These are phyloP conservation scores for Leccinum boreale DNA, from an alignment of 768 basidiomycete species.

Conservation along the genomic window DNA sequence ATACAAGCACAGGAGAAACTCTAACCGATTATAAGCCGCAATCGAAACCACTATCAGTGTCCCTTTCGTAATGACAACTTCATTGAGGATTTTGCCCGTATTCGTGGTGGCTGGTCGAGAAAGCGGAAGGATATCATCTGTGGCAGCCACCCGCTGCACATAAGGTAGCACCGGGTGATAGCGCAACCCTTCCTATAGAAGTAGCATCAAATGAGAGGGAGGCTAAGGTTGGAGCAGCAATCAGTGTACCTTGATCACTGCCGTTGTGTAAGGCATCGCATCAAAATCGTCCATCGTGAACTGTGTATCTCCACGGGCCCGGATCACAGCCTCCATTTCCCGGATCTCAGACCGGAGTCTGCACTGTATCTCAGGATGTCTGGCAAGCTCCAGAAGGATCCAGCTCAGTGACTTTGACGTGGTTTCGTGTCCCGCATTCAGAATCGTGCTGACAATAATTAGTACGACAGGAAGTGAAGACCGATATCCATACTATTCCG, in stretches of 20 bases:
- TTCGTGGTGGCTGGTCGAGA: slow-evolving; percentile 46
- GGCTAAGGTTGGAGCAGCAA: slow-evolving; percentile 8
- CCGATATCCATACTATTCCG: background rate
- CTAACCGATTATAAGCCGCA: slow-evolving; percentile 52
- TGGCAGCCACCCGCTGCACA: slow-evolving; percentile 45
- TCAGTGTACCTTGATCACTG: slow-evolving; percentile 32
- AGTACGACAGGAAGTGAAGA: background rate
- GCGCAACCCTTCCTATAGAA: slow-evolving; percentile 44
- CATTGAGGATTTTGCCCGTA: slow-evolving; percentile 40
- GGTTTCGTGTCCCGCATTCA: slow-evolving; percentile 58
- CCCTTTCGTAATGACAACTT: slow-evolving; percentile 49
- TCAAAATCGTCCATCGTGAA: slow-evolving; percentile 43
- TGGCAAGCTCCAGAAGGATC: slow-evolving; percentile 61
- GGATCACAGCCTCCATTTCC: slow-evolving; percentile 1
- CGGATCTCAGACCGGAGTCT: slow-evolving; percentile 45
- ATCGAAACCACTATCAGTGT: slow-evolving; percentile 46
- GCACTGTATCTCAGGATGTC: slow-evolving; percentile 52
- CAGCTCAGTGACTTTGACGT: slow-evolving; percentile 57
- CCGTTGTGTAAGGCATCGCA: slow-evolving; percentile 46
- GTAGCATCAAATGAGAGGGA: background rate
- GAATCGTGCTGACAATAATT: slow-evolving; percentile 34
- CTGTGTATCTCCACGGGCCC: slow-evolving; percentile 10
- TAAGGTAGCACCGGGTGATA: slow-evolving; percentile 50
- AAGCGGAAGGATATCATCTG: slow-evolving; percentile 63
- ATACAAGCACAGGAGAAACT: background rate